Evolutionary conservation across 441 rosid species (phyloP).

Genomic region (Gossypium schwendimanii): DNA sequence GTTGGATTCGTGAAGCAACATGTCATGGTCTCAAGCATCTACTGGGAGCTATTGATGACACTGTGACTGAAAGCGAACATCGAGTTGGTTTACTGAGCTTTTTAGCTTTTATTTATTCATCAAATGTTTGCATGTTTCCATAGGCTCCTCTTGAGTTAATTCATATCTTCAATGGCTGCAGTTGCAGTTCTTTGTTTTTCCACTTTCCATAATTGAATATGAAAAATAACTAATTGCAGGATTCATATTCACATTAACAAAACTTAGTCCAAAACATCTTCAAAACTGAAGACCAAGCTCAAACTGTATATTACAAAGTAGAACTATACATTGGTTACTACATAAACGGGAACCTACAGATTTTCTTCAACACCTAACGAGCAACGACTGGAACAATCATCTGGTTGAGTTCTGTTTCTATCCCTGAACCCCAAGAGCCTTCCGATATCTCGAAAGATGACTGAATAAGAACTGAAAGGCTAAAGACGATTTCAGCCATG

Average conservation of each 20-base stretch:
- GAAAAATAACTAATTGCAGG: neutral
- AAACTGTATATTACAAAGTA: neutral
- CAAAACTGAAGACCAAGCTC: neutral
- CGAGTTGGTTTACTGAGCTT: neutral
- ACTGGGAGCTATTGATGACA: neutral
- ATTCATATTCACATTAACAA: neutral
- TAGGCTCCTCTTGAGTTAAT: neutral
- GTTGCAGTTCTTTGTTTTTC: neutral
- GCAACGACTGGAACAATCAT: conserved; percentile 27
- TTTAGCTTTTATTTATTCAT: conserved; percentile 6
- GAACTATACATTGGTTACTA: neutral
- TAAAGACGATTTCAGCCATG: conserved; percentile 59
- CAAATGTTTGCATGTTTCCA: neutral
- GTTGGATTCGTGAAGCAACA: conserved; percentile 28
- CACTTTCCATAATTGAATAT: neutral
- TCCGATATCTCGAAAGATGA: conserved; percentile 14
- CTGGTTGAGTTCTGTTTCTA: conserved; percentile 32
- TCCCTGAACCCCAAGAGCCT: conserved; percentile 29
- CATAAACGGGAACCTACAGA: neutral
- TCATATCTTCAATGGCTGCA: neutral
- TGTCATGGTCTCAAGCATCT: conserved; percentile 1
- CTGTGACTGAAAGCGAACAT: neutral
- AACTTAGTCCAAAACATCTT: neutral
- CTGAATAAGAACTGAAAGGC: conserved; percentile 42
- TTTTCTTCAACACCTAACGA: neutral